Conservation (phyloP, 768 basidiomycete genomes). For the Crepidotus variabilis region DNA sequence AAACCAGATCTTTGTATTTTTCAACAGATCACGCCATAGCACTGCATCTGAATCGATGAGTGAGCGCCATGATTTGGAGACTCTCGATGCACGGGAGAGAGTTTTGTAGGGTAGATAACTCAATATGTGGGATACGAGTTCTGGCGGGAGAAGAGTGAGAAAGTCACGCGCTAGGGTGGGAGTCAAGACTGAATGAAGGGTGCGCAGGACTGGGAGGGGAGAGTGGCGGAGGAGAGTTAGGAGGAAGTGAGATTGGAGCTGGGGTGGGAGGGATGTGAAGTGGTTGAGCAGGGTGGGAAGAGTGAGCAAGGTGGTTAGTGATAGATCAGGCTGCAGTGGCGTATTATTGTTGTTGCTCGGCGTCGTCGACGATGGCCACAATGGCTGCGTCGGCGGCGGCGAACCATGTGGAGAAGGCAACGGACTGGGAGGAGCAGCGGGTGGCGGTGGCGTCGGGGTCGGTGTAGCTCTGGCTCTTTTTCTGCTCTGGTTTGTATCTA, state of each 20-base stretch:
- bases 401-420: slow-evolving; percentile 85
- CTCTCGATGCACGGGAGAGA: slow-evolving; percentile 83
- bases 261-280: slow-evolving; percentile 75
- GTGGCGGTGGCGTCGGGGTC: slow-evolving; percentile 57
- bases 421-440: slow-evolving; percentile 80
- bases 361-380: slow-evolving; percentile 78
- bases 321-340: slow-evolving; percentile 78
- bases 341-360: slow-evolving; percentile 18
- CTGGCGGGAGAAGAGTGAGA: slow-evolving; percentile 85
- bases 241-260: slow-evolving; percentile 89
- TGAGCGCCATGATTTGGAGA: slow-evolving; percentile 86
- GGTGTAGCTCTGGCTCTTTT: slow-evolving; percentile 73
- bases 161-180: slow-evolving; percentile 95
- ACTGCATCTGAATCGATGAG: slow-evolving; percentile 76
- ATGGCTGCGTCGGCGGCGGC: slow-evolving; percentile 60
- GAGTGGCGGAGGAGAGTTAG: slow-evolving; percentile 91
- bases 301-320: slow-evolving; percentile 80
- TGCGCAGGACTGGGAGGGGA: slow-evolving; percentile 86
- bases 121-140: slow-evolving; percentile 87
- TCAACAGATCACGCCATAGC: slow-evolving; percentile 85
- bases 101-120: slow-evolving; percentile 79
- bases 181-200: slow-evolving; percentile 82
- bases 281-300: slow-evolving; percentile 80
- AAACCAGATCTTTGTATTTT: slow-evolving; percentile 84
- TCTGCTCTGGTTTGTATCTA: slow-evolving; percentile 49